Evolutionary conservation across 2,329 filamentous ascomycete species (phyloP), one percentile per base, ranked within the genome.

Genomic region (Neonectria punicea): DNA sequence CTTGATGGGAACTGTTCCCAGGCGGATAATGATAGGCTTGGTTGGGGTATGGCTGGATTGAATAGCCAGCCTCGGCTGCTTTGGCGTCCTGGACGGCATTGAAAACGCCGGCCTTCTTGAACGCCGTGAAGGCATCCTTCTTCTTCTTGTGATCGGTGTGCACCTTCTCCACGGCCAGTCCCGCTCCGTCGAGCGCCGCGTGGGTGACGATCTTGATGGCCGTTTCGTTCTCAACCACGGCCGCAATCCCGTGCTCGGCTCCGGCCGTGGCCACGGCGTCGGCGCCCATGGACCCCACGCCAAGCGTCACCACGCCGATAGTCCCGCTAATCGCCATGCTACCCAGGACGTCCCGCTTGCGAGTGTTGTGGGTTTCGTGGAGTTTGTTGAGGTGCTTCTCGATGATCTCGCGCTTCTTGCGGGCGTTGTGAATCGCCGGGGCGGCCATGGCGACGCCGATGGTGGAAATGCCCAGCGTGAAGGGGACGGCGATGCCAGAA

Each of bases 351-450:
- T 80, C 80, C 1, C 79, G 73, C 58, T 82, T 83, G 51, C 81
- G 76, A 0, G 79, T 80, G 28, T 78, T 74, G 47, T 82, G 79
- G 0, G 75, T 77, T 4, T 73, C 67, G 5, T 78, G 74, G 9
- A 77, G 73, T 4, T 68, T 67, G 36, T 79, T 74, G 1, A 82
- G 74, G 22, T 81, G 78, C 5, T 68, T 72, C 58, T 81, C 79
- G 56, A 82, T 80, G 0, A 82, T 82, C 20, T 79, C 78, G 5
- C 80, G 74, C 61, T 83, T 82, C 65, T 79, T 81, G 1, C 80
- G 74, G 1, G 80, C 80, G 67, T 82, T 82, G 57, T 80, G 80
- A 4, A 82, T 78, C 0, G 77, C 74, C 1, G 80, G 80, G 3
- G 79, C 80, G 4, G 79, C 76, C 51, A 82, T 68, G 1, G 75